Evolutionary conservation across 495 filamentous ascomycete genomes (phyloP).

Genomic region (Lindgomyces ingoldianus): DNA sequence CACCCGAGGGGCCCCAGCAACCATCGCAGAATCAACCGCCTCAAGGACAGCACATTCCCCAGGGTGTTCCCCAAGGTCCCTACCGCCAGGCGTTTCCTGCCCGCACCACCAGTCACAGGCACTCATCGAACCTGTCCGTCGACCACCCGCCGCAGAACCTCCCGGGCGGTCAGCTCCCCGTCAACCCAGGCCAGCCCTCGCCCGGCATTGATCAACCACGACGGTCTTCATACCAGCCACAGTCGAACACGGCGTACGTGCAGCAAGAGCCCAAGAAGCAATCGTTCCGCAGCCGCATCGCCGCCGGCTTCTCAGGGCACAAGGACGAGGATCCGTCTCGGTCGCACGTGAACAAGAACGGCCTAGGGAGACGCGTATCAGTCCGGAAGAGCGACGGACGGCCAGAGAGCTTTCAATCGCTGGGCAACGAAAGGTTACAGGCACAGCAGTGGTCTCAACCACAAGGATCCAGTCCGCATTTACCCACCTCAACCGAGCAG

Average conservation of each 20-base stretch:
- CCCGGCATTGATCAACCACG: conserved; percentile 21
- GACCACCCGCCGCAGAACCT: conserved; percentile 17
- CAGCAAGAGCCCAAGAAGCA: conserved; percentile 31
- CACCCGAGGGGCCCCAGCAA: conserved; percentile 33
- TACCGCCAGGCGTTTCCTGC: conserved; percentile 32
- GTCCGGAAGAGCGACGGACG: conserved; percentile 29
- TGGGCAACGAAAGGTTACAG: conserved; percentile 7
- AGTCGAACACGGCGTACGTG: conserved; percentile 5
- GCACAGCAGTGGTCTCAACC: conserved; percentile 27
- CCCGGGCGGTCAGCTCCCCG: conserved; percentile 1
- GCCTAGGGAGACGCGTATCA: conserved; percentile 29
- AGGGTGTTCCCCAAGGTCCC: conserved; percentile 19
- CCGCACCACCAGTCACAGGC: conserved; percentile 31
- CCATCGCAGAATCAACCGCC: conserved; percentile 6
- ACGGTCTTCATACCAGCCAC: conserved; percentile 34
- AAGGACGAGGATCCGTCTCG: conserved; percentile 21
- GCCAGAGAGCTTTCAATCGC: neutral
- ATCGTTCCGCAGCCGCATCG: conserved; percentile 27
- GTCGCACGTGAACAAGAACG: conserved; percentile 22
- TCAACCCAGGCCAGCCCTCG: conserved; percentile 10
- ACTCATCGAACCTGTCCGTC: conserved; percentile 34
- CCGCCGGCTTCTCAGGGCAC: conserved; percentile 9
- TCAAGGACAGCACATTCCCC: conserved; percentile 15
- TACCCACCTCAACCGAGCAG: conserved; percentile 35
- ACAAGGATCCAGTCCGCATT: conserved; percentile 34